Base-by-base conservation (phyloP, 345 rosid species). In the Cardiospermum halicacabum region DNA sequence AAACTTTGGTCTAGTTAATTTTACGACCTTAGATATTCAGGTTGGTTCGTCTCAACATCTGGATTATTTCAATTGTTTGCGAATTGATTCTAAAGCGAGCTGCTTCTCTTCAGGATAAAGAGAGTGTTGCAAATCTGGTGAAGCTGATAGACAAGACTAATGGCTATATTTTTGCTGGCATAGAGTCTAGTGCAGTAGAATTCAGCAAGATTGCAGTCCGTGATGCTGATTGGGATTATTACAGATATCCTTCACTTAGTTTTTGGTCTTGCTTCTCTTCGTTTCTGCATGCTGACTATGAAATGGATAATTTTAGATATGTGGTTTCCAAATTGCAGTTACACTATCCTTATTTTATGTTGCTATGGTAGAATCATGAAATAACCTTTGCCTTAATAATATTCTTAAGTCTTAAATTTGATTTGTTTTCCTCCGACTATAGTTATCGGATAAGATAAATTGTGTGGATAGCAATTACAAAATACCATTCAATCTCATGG, bases 1-100 rank as follows among this genome's bases (percentile, higher is more conserved):
- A 75, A 80, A 87, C 70, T 79, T 70, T 58, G 55, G 87, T 72
- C 84, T 85, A 64, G 97, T 89, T 19, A 73, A 78, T 77, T 91
- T 86, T 69, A 71, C 96, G 37, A 89, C 98, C 63, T 77, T 85
- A 65, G 96, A 95, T 69, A 89, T 95, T 76, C 98, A 95, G 96
- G 96, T 77, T 58, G 73, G 12, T 71, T 31, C 49, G 53, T 61
- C 58, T 58, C 43, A 11, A 1, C 16, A 39, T 21, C 25, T 36
- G 42, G 45, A 28, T 55, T 56, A 25, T 26, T 65, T 11, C 1
- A 57, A 48, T 16, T 67, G 50, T 48, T 62, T 69, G 30, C 49
- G 2, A 54, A 58, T 31, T n/a, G 37, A 18, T 60, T 43, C 47
- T 62, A 43, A n/a, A 50, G 45, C 21, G 11, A 24, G 53, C 50